phyloP scores from a whole-genome alignment of 768 basidiomycete species.

The Mycena rosella region DNA sequence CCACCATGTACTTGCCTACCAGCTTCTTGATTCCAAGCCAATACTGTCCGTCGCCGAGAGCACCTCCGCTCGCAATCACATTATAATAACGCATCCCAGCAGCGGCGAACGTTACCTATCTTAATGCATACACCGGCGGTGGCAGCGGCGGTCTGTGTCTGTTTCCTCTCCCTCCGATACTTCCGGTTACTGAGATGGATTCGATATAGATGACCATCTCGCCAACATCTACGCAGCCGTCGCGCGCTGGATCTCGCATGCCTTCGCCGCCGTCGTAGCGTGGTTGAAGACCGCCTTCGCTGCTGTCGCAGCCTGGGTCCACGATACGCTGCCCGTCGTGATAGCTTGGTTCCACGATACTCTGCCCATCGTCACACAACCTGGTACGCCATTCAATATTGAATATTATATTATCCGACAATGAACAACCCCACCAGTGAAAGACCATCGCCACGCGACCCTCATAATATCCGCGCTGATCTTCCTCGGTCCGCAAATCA shows the following conservation, averaged over 20 bases:
- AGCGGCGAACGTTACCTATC: background rate
- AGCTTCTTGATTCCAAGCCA: background rate
- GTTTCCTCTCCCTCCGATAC: background rate
- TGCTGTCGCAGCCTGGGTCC: background rate
- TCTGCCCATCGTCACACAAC: background rate
- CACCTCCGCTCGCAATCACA: background rate
- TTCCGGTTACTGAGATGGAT: background rate
- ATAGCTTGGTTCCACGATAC: conserved; percentile 5
- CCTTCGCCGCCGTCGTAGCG: background rate
- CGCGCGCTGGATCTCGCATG: conserved; percentile 5
- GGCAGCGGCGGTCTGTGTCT: background rate
- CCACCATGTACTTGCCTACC: conserved; percentile 16
- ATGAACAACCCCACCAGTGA: conserved; percentile 21
- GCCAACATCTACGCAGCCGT: background rate
- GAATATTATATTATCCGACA: background rate
- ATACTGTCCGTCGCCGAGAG: background rate
- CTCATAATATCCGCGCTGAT: conserved; percentile 32
- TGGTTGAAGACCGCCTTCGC: background rate
- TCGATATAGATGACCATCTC: background rate
- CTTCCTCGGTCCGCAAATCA: conserved; percentile 43
- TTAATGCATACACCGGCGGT: background rate
- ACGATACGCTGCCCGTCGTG: conserved; percentile 1
- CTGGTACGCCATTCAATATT: conserved; percentile 1
- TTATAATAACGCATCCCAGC: background rate
- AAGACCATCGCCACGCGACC: conserved; percentile 33